Conservation (phyloP, 352 stramenopile genomes). For the Globisporangium polare region DNA sequence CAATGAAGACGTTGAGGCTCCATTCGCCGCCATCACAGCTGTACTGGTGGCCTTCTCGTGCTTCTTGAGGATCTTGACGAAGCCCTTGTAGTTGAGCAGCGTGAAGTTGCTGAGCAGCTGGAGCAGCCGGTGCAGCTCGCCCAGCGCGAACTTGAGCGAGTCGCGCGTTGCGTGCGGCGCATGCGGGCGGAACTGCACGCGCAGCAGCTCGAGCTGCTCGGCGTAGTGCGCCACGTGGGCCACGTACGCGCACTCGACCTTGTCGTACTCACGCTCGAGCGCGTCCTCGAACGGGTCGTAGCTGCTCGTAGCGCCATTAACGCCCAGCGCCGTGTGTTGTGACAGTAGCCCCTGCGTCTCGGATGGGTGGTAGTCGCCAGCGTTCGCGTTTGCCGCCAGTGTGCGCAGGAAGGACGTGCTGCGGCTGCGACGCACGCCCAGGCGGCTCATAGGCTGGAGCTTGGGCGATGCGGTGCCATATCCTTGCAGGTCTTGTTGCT, state of each 20-base stretch:
- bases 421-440: slow-evolving; percentile 31
- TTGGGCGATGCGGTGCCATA: too few species aligned
- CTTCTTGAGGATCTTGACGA: slow-evolving; percentile 98
- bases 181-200: slow-evolving; percentile 55
- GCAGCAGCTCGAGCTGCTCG: slow-evolving; percentile 83
- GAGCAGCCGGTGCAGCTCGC: slow-evolving; percentile 91
- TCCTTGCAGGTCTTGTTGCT: too few species aligned
- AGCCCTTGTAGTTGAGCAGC: slow-evolving; percentile 97
- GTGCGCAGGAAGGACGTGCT: slow-evolving; percentile 9
- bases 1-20: too few species aligned
- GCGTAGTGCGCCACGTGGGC: slow-evolving; percentile 2
- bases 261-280: slow-evolving; percentile 79
- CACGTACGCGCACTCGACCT: slow-evolving; percentile 93
- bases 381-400: slow-evolving; percentile 9
- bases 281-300: slow-evolving; percentile 92
- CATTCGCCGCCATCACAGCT: too few species aligned
- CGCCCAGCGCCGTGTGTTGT: too few species aligned
- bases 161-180: slow-evolving; percentile 64
- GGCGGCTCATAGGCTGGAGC: slow-evolving; percentile 6
- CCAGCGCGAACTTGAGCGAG: slow-evolving; percentile 91
- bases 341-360: slow-evolving; percentile 88
- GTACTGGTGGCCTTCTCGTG: slow-evolving; percentile 85
- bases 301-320: too few species aligned
- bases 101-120: slow-evolving; percentile 96
- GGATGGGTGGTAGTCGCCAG: slow-evolving; percentile 14